A percentile compares a stretch with the other conserved stretches of the same genome.
These are phyloP conservation scores for Hyaloperonospora brassicae DNA, from an alignment of 352 stramenopile genomes.

Conservation along the genomic window DNA sequence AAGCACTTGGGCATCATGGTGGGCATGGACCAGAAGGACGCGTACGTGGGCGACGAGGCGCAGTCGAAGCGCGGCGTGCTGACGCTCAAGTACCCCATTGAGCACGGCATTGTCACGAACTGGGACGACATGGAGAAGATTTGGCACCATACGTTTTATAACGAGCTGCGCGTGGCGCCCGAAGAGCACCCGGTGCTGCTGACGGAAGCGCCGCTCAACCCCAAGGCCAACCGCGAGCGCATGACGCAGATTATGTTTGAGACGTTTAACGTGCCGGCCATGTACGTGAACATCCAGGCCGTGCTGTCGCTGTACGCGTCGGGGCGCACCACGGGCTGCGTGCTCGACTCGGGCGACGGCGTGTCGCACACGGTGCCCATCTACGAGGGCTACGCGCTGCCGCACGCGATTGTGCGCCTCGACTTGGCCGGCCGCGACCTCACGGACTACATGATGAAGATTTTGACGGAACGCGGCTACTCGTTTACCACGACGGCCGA, in stretches of 20 bases:
- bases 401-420: conserved; percentile 90
- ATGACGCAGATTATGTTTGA: conserved; percentile 98
- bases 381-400: conserved; percentile 94
- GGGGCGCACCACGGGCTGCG: conserved; percentile 89
- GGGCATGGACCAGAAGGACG: conserved; percentile 94
- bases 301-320: conserved; percentile 91
- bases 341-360: conserved; percentile 92
- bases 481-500: conserved; percentile 92
- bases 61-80: conserved; percentile 90
- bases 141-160: conserved; percentile 99
- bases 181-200: conserved; percentile 96
- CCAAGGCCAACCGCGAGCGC: conserved; percentile 87
- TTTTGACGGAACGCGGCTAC: conserved; percentile 92
- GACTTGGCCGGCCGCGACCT: conserved; percentile 92
- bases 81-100: conserved; percentile 96
- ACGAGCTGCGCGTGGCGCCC: conserved; percentile 91
- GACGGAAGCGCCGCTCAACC: conserved; percentile 92
- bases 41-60: conserved; percentile 90
- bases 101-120: conserved; percentile 99
- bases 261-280: conserved; percentile 89
- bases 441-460: conserved; percentile 96
- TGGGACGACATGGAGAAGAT: conserved; percentile 99
- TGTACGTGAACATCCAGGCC: conserved; percentile 93
- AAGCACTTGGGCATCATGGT: conserved; percentile 98
- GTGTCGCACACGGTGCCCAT: conserved; percentile 92